Conservation (phyloP, 2,329 filamentous ascomycete species). For the Neopestalotiopsis rosae region DNA sequence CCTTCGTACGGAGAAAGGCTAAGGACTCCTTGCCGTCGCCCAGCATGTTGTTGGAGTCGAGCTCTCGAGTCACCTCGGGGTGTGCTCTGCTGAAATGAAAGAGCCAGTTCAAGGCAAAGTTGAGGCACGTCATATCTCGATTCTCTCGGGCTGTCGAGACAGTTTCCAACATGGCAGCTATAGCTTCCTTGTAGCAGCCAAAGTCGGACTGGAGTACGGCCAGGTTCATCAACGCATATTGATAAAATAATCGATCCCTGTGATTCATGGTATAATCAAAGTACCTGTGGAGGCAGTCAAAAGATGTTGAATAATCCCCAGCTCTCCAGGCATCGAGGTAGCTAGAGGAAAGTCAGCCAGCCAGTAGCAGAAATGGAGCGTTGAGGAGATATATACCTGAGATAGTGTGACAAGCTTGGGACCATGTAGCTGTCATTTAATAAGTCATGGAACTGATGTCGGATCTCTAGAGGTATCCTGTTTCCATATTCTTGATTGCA, state of each 20-base stretch:
- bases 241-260: conserved; percentile 83
- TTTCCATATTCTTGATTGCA: conserved; percentile 68
- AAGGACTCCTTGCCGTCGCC: conserved; percentile 83
- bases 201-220: conserved; percentile 95
- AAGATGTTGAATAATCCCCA: conserved; percentile 87
- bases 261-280: conserved; percentile 96
- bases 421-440: conserved; percentile 70
- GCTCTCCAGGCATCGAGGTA: conserved; percentile 93
- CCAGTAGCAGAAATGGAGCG: background rate
- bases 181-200: conserved; percentile 85
- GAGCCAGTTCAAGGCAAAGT: conserved; percentile 94
- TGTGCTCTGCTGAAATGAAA: conserved; percentile 92
- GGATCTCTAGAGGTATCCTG: conserved; percentile 77
- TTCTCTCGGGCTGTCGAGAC: conserved; percentile 95
- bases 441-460: conserved; percentile 71
- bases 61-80: conserved; percentile 72
- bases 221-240: conserved; percentile 92
- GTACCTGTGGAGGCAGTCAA: conserved; percentile 91
- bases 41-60: conserved; percentile 75
- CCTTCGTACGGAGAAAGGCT: conserved; percentile 82
- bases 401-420: conserved; percentile 77
- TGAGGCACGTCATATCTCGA: conserved; percentile 88
- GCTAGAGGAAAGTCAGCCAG: conserved; percentile 43
- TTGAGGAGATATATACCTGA: conserved; percentile 56
- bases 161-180: conserved; percentile 94